phyloP scores from a whole-genome alignment of 495 filamentous ascomycete species.

The Lophiotrema nucula region DNA sequence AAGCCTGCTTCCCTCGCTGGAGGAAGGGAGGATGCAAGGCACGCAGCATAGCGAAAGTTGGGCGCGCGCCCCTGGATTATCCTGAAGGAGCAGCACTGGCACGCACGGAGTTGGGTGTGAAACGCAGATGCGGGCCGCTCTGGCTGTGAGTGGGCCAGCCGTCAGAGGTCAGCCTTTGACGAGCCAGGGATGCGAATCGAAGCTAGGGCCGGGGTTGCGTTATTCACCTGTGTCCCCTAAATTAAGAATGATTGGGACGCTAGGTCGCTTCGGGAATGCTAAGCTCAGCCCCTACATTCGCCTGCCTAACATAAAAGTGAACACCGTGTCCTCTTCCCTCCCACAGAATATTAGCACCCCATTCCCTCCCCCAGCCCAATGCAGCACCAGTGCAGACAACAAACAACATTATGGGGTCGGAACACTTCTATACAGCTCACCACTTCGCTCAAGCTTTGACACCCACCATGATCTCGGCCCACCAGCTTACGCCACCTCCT shows the following conservation, averaged over 20 bases:
- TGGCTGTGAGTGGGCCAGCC: conserved; percentile 1
- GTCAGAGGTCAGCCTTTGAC: neutral
- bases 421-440: neutral
- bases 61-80: too few relatives aligned
- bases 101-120: conserved; percentile 12
- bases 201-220: conserved; percentile 16
- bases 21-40: too few relatives aligned
- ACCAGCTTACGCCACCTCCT: conserved; percentile 14
- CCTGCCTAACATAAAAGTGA: conserved; percentile 20
- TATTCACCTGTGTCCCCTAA: conserved; percentile 23
- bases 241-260: conserved; percentile 22
- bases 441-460: conserved; percentile 12
- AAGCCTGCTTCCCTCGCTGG: too few relatives aligned
- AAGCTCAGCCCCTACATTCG: neutral
- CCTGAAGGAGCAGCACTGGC: too few relatives aligned
- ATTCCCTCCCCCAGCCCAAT: neutral
- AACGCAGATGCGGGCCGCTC: conserved; percentile 15
- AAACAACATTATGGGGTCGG: conserved; percentile 9
- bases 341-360: neutral
- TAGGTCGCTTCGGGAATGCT: neutral
- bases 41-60: too few relatives aligned
- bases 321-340: conserved; percentile 10
- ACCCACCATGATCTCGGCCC: conserved; percentile 11
- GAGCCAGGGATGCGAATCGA: neutral
- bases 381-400: neutral